A percentile compares a stretch with the other conserved stretches of the same genome.
Conservation (phyloP, 177 flowering plant species). For the Tripterygium wilfordii region DNA sequence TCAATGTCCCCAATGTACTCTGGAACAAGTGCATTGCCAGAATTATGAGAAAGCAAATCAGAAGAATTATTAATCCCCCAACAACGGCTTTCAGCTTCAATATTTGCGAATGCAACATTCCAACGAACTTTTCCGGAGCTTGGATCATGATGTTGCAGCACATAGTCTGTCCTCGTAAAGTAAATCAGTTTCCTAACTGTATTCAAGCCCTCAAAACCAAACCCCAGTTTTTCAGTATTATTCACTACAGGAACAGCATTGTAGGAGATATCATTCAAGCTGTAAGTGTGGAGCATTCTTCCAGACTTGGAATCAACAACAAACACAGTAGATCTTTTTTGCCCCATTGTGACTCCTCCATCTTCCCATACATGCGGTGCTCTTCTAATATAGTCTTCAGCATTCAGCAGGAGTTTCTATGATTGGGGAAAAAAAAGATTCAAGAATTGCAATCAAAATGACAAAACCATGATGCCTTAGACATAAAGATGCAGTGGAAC, state of each 20-base stretch:
- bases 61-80: constrained; percentile 3
- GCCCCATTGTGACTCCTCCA: constrained; percentile 19
- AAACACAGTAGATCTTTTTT: constrained; percentile 14
- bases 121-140: constrained; percentile 12
- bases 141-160: constrained; percentile 8
- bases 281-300: constrained; percentile 10
- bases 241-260: constrained; percentile 1
- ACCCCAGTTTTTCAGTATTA: constrained; percentile 3
- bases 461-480: no score
- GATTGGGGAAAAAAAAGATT: background rate
- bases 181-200: constrained; percentile 7
- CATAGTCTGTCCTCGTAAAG: constrained; percentile 25
- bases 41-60: background rate
- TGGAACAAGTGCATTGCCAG: no score
- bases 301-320: constrained; percentile 20
- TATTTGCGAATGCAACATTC: constrained; percentile 21
- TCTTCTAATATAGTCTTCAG: constrained; percentile 14
- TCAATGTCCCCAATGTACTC: background rate
- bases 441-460: background rate
- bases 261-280: constrained; percentile 5
- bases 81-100: constrained; percentile 19
- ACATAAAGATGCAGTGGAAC: no score
- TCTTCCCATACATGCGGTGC: constrained; percentile 13
- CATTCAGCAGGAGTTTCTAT: constrained; percentile 5
- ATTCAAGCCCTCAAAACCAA: background rate